Percentiles rank a stretch among this genome's conserved stretches.
phyloP scores from a whole-genome alignment of 352 stramenopile species.

The Aphanomyces euteiches region DNA sequence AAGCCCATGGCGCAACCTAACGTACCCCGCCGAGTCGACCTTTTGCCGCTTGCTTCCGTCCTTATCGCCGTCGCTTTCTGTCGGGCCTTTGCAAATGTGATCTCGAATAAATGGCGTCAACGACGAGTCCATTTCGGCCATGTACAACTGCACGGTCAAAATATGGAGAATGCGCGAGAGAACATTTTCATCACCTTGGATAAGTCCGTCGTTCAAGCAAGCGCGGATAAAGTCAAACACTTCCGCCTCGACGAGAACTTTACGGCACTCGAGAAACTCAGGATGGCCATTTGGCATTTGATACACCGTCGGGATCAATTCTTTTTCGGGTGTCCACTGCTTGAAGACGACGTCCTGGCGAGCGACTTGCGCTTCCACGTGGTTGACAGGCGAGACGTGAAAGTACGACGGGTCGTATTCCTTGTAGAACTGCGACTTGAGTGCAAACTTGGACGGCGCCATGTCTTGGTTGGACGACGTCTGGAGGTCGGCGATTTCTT shows the following conservation, averaged over 20 bases:
- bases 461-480: slow-evolving; percentile 50
- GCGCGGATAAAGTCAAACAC: slow-evolving; percentile 62
- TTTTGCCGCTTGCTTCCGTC: slow-evolving; percentile 10
- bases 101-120: not conserved
- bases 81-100: not conserved
- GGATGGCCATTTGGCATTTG: slow-evolving; percentile 53
- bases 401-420: slow-evolving; percentile 83
- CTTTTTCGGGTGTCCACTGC: slow-evolving; percentile 64
- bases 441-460: slow-evolving; percentile 68
- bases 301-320: slow-evolving; percentile 61
- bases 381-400: slow-evolving; percentile 64
- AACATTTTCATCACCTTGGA: slow-evolving; percentile 21
- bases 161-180: slow-evolving; percentile 17
- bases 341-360: slow-evolving; percentile 82
- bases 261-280: slow-evolving; percentile 49
- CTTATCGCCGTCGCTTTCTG: not conserved
- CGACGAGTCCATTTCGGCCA: not conserved
- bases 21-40: not conserved
- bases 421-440: slow-evolving; percentile 72
- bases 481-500: slow-evolving; percentile 21
- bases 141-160: slow-evolving; percentile 56
- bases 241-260: slow-evolving; percentile 59
- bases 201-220: slow-evolving; percentile 55
- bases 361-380: slow-evolving; percentile 76
- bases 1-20: not conserved